phyloP scores from a whole-genome alignment of 2,329 filamentous ascomycete genomes.

The Saccharata proteae region DNA sequence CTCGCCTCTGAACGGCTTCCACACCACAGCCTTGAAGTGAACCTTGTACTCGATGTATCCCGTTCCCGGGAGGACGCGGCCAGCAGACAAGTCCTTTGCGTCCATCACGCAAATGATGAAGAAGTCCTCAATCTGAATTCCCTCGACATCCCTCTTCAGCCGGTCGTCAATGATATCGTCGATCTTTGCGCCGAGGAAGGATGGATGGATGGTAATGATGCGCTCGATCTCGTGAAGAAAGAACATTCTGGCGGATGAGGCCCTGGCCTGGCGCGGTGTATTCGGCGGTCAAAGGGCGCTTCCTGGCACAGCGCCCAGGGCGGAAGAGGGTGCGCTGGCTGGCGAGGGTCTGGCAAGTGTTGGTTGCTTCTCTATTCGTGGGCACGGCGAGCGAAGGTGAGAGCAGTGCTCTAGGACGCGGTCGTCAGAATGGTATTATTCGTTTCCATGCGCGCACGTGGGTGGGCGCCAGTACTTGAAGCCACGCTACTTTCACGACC shows the following conservation, averaged over 20 bases:
- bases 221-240: slow-evolving; percentile 97
- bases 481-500: too few species aligned
- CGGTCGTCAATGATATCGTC: slow-evolving; percentile 82
- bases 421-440: slow-evolving; percentile 1
- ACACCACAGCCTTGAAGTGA: slow-evolving; percentile 88
- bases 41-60: slow-evolving; percentile 92
- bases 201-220: slow-evolving; percentile 87
- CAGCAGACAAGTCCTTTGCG: slow-evolving; percentile 87
- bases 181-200: slow-evolving; percentile 91
- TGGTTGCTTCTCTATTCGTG: too few species aligned
- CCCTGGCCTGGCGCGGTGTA: slow-evolving; percentile 4
- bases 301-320: neutral
- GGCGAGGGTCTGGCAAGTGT: neutral
- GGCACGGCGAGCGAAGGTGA: neutral
- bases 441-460: slow-evolving; percentile 4
- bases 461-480: too few species aligned
- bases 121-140: slow-evolving; percentile 87
- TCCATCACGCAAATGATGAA: slow-evolving; percentile 98
- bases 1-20: slow-evolving; percentile 96
- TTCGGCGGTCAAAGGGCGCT: neutral
- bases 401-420: slow-evolving; percentile 1
- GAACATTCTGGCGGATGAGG: slow-evolving; percentile 57
- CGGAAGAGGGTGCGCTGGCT: neutral
- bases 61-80: slow-evolving; percentile 80
- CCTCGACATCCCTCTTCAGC: slow-evolving; percentile 86